Percentiles rank a stretch among this genome's conserved stretches.
phyloP scores from a whole-genome alignment of 225 moss, liverwort and hornwort genomes.

The Anthoceros angustus region DNA sequence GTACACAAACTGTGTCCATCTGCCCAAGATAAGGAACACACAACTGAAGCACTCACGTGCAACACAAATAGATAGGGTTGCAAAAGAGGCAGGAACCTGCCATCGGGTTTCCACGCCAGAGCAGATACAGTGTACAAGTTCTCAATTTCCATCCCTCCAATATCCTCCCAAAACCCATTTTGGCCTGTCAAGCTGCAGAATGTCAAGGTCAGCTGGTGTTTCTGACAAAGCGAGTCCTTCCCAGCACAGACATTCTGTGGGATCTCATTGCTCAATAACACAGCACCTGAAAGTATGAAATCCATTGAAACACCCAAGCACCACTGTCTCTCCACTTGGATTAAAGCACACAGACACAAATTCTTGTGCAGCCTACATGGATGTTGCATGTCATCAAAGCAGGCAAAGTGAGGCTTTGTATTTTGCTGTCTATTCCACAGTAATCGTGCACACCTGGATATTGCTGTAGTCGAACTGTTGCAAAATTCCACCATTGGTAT shows the following conservation, averaged over 20 bases:
- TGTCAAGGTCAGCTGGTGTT: conserved; percentile 4
- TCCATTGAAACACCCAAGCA: conserved; percentile 59
- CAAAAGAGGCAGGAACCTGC: conserved; percentile 31
- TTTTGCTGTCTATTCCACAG: neutral
- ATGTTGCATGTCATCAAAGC: neutral
- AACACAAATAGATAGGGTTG: neutral
- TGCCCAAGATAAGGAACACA: too few species aligned
- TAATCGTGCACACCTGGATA: conserved; percentile 18
- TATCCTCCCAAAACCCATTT: conserved; percentile 63
- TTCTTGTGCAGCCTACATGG: conserved; percentile 40
- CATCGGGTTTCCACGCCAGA: conserved; percentile 81
- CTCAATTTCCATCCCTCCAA: conserved; percentile 47
- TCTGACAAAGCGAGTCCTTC: neutral
- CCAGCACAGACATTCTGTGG: neutral
- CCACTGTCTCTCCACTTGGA: conserved; percentile 67
- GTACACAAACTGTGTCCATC: too few species aligned
- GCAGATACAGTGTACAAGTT: conserved; percentile 55
- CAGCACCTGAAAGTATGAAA: conserved; percentile 63
- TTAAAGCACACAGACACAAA: conserved; percentile 61
- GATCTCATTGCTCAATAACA: neutral
- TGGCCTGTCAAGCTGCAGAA: conserved; percentile 46
- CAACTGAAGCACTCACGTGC: neutral
- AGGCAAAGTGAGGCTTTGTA: neutral
- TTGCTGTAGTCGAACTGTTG: conserved; percentile 88
- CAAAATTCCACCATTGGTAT: conserved; percentile 41